Evolutionary conservation across 768 basidiomycete species (phyloP), one percentile per base, ranked within the genome.

Genomic region (Paxillus rubicundulus): DNA sequence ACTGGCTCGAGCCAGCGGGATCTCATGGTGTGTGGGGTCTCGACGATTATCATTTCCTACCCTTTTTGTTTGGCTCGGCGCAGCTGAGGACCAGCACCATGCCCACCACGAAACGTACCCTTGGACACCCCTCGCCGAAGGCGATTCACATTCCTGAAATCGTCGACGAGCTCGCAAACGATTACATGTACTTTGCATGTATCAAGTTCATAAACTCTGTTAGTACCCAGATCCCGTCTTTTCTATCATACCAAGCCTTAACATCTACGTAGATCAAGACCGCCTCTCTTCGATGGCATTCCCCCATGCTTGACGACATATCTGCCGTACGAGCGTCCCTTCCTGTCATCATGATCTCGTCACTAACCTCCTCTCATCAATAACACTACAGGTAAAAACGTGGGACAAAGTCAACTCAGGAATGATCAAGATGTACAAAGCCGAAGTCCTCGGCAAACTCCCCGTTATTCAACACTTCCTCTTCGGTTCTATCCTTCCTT

Each of bases 1-100:
- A 99, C 66, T 98, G 95, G 93, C 82, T 98, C 0, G 96, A 99
- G 67, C 95, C 96, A 3, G 96, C 96, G 7, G 95, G 96, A n/a
- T 98, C 97, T 2, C 96, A 98, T 66, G 96, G 96, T 0, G 96
- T 98, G 0, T 98, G 95, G 90, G 96, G 96, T 2, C 73, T 98
- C 50, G 94, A 97, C 61, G 94, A 98, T 62, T 99, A 98, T 62
- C 94, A 97, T 61, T 99, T 97, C 72, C 77, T 95, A 14, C 95
- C 89, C 1, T 98, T 94, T 74, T 65, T 94, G 39, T 94, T 87
- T 61, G 92, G 92, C 2, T 82, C 88, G 2, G 86, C 89, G 1
- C 93, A 96, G 62, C 68, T 95, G 45, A 41, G 47, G 45, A 65
- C 55, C 7, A 46, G 24, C 4, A 27, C 49, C 9, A 52, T n/a